These are phyloP conservation scores for Aegilops speltoides DNA, from an alignment of 176 grass and related monocot genomes.

Conservation along the genomic window DNA sequence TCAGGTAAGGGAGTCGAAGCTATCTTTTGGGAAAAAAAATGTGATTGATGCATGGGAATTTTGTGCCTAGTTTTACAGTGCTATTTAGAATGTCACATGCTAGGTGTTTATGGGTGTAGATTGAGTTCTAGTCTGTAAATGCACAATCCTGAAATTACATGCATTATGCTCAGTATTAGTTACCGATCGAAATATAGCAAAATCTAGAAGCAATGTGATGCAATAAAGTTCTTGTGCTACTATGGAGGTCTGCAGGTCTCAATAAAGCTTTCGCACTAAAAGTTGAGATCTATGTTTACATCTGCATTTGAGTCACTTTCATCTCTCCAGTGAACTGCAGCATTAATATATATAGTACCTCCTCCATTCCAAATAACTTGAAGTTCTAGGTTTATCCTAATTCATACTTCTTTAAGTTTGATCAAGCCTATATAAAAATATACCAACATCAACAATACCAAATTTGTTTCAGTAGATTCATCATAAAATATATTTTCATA, in stretches of 20 bases:
- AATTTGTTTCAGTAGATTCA: background rate
- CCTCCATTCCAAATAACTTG: no score
- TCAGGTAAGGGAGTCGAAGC: slow-evolving; percentile 26
- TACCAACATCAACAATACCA: background rate
- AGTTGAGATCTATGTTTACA: background rate
- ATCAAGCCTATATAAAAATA: background rate
- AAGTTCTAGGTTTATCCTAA: no score
- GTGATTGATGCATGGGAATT: background rate
- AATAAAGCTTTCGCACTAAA: background rate
- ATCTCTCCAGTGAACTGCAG: background rate
- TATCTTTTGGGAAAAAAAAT: background rate
- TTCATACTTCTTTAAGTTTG: background rate
- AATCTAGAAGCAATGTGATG: background rate
- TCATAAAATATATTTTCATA: background rate
- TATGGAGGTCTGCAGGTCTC: background rate
- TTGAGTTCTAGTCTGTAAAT: background rate
- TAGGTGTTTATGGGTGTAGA: background rate
- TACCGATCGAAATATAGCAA: background rate
- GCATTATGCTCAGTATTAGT: background rate
- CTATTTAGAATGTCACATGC: background rate
- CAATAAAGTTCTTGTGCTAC: background rate
- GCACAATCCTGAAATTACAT: background rate
- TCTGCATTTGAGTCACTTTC: background rate
- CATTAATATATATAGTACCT: background rate
- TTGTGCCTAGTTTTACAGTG: background rate